Conservation (phyloP, 2,329 filamentous ascomycete genomes). For the Didymella exigua region DNA sequence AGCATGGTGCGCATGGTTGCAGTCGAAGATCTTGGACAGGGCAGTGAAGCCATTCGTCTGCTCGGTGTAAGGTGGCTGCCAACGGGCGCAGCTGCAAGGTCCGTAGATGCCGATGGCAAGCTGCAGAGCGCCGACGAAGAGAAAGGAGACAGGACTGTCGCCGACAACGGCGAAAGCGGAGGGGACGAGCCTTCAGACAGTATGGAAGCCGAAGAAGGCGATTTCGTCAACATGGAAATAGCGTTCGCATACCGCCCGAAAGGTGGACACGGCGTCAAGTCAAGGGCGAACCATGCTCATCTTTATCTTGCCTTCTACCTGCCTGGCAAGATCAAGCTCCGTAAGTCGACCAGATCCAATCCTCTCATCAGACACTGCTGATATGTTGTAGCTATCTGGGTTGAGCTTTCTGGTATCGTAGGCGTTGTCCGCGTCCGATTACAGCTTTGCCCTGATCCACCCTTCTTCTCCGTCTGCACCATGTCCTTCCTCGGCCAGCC, state of each 20-base stretch:
- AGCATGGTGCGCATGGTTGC: slow-evolving; percentile 74
- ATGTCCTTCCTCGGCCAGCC: slow-evolving; percentile 77
- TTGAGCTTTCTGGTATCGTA: slow-evolving; percentile 74
- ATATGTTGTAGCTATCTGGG: slow-evolving; percentile 66
- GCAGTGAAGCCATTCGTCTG: slow-evolving; percentile 72
- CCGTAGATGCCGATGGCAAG: slow-evolving; percentile 65
- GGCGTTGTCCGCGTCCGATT: slow-evolving; percentile 71
- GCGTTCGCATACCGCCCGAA: slow-evolving; percentile 74
- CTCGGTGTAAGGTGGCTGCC: slow-evolving; percentile 75
- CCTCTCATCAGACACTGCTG: slow-evolving; percentile 11
- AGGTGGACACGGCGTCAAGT: slow-evolving; percentile 63
- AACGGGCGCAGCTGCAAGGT: slow-evolving; percentile 68
- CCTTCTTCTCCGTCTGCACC: slow-evolving; percentile 77
- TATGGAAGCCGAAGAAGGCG: slow-evolving; percentile 77
- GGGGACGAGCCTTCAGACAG: slow-evolving; percentile 43
- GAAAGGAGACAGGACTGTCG: slow-evolving; percentile 58
- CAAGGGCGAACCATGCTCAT: slow-evolving; percentile 74
- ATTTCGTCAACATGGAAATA: slow-evolving; percentile 78
- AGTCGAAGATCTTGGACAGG: slow-evolving; percentile 76
- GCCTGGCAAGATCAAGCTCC: slow-evolving; percentile 59
- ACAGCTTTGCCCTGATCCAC: slow-evolving; percentile 76
- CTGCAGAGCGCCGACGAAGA: slow-evolving; percentile 55
- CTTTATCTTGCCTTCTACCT: slow-evolving; percentile 75
- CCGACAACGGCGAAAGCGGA: slow-evolving; percentile 51
- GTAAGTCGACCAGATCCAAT: slow-evolving; percentile 37